A percentile compares a stretch with the other conserved stretches of the same genome.
Conservation (phyloP, 129 eudicot genomes). For the Smallanthus sonchifolius region DNA sequence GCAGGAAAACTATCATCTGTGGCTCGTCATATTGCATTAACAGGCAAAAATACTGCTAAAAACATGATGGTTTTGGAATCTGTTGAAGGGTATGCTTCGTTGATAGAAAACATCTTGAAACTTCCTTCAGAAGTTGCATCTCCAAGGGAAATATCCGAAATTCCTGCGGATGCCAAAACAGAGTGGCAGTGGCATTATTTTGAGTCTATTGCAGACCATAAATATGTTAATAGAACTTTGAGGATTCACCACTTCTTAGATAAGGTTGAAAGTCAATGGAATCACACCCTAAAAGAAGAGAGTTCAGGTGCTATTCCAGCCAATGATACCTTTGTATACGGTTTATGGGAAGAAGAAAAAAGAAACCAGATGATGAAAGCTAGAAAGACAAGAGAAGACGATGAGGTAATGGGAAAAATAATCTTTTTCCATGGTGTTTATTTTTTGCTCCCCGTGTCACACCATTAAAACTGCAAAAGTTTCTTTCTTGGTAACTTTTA, state of each 20-base stretch:
- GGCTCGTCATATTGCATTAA: constrained; percentile 52
- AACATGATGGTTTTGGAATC: constrained; percentile 70
- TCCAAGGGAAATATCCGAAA: constrained; percentile 48
- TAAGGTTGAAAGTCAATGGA: constrained; percentile 49
- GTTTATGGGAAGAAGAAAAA: constrained; percentile 86
- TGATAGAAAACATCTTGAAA: constrained; percentile 53
- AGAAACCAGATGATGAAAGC: constrained; percentile 29
- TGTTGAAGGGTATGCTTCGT: constrained; percentile 69
- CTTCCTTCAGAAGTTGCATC: constrained; percentile 85
- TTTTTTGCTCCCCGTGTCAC: background rate
- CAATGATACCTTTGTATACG: constrained; percentile 46
- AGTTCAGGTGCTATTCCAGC: constrained; percentile 23
- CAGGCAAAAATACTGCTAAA: constrained; percentile 63
- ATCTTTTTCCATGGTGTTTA: background rate
- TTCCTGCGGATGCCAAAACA: constrained; percentile 48
- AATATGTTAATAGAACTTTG: constrained; percentile 34
- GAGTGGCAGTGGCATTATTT: constrained; percentile 81
- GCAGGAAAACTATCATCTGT: constrained; percentile 51
- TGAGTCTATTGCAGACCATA: constrained; percentile 32
- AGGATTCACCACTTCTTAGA: constrained; percentile 32
- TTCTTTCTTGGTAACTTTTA: constrained; percentile 1
- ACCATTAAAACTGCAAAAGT: background rate
- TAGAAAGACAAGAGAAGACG: constrained; percentile 73
- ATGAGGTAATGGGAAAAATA: constrained; percentile 44
- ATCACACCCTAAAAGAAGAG: constrained; percentile 25